phyloP scores from a whole-genome alignment of 1,284 basidiomycete genomes.

The Inonotus hispidus region DNA sequence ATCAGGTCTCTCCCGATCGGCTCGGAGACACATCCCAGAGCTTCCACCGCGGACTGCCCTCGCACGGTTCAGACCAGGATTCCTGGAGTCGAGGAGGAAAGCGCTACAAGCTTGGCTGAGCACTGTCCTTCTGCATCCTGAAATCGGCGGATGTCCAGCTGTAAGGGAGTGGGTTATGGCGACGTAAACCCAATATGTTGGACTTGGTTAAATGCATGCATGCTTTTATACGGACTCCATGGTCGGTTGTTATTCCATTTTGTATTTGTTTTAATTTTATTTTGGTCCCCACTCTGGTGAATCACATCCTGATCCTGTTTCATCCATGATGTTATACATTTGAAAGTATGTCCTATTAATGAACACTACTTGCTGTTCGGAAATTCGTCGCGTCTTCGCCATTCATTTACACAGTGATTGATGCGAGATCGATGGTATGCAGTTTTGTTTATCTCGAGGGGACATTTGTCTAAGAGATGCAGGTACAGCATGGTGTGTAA shows the following conservation, averaged over 20 bases:
- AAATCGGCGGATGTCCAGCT: slow-evolving; percentile 57
- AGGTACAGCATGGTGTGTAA: not conserved
- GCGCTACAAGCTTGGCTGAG: slow-evolving; percentile 65
- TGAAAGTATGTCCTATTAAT: too few relatives aligned
- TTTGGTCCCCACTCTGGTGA: not conserved
- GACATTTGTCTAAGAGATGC: too few relatives aligned
- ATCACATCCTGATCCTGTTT: too few relatives aligned
- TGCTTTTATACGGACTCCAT: not conserved
- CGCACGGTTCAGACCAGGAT: slow-evolving; percentile 60
- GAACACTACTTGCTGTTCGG: too few relatives aligned
- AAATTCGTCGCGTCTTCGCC: too few relatives aligned
- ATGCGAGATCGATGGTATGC: too few relatives aligned
- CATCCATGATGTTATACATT: too few relatives aligned
- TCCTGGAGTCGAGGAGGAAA: slow-evolving; percentile 64
- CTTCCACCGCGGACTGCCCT: slow-evolving; percentile 69
- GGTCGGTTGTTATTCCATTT: not conserved
- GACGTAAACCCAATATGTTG: not conserved
- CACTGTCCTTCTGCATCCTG: slow-evolving; percentile 63
- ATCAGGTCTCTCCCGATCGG: slow-evolving; percentile 43
- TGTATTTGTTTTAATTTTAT: not conserved
- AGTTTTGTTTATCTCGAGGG: too few relatives aligned
- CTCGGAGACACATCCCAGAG: slow-evolving; percentile 37
- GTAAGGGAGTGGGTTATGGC: slow-evolving; percentile 55
- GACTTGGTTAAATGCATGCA: not conserved
- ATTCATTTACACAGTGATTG: too few relatives aligned